phyloP scores from a whole-genome alignment of 257 asterid genomes.

The Scutellaria minor region DNA sequence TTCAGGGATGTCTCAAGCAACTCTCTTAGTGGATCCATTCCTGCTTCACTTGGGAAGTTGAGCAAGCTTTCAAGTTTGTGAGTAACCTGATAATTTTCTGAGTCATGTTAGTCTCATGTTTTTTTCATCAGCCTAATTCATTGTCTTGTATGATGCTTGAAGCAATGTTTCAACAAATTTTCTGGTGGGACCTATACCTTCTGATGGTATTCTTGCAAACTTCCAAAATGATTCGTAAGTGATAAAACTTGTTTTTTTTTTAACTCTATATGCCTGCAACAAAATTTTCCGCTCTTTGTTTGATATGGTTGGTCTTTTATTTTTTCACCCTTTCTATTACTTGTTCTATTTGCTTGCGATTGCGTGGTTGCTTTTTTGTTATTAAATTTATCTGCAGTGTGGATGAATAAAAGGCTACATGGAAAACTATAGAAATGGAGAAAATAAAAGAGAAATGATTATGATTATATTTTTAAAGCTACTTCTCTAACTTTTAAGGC shows the following conservation, averaged over 20 bases:
- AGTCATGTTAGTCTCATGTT: conserved; percentile 27
- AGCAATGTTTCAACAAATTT: conserved; percentile 88
- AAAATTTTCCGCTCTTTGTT: conserved; percentile 3
- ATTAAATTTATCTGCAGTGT: background rate
- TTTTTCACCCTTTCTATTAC: conserved; percentile 12
- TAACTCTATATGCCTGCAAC: conserved; percentile 3
- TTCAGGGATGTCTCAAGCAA: conserved; percentile 91
- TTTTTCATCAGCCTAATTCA: conserved; percentile 33
- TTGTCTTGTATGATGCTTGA: conserved; percentile 40
- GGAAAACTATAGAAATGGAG: conserved; percentile 10
- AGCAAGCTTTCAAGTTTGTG: conserved; percentile 68
- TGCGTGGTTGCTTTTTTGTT: conserved; percentile 7
- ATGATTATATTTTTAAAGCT: conserved; percentile 1
- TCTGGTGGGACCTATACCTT: conserved; percentile 78
- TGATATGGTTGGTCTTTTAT: conserved; percentile 1
- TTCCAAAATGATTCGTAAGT: conserved; percentile 76
- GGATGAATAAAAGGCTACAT: background rate
- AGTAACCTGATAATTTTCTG: conserved; percentile 39
- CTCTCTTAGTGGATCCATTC: conserved; percentile 82
- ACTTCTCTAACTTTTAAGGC: conserved; percentile 8
- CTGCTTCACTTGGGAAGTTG: conserved; percentile 76
- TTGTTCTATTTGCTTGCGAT: conserved; percentile 23
- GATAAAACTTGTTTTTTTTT: conserved; percentile 12
- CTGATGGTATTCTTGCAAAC: conserved; percentile 68
- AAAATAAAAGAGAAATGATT: conserved; percentile 2